Conservation (phyloP, 2,329 filamentous ascomycete genomes). For the Fusarium poae region DNA sequence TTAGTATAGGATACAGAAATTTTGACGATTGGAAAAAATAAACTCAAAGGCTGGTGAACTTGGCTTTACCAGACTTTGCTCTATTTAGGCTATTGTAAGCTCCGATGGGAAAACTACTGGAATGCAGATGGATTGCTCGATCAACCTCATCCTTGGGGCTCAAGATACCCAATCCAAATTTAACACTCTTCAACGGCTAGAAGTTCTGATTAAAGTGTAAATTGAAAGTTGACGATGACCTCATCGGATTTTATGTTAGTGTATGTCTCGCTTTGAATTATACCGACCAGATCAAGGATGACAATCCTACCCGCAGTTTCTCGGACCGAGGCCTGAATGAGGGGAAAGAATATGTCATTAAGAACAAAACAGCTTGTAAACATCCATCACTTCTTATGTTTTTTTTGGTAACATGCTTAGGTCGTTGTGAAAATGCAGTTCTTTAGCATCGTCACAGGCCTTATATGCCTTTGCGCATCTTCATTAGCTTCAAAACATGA, state of each 20-base stretch:
- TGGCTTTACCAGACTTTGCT: not conserved
- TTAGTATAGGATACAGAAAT: not conserved
- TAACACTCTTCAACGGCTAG: not conserved
- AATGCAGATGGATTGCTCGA: constrained; percentile 17
- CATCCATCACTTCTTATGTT: not conserved
- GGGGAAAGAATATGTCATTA: constrained; percentile 31
- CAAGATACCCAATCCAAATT: too few species aligned
- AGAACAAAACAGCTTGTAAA: not conserved
- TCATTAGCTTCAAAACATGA: constrained; percentile 11
- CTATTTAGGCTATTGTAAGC: constrained; percentile 29
- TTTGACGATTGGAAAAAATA: not conserved
- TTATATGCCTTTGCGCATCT: constrained; percentile 1
- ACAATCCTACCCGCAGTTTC: constrained; percentile 10
- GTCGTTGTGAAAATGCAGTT: constrained; percentile 12
- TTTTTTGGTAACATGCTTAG: not conserved
- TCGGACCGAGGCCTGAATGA: constrained; percentile 32
- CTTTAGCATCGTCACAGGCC: not conserved
- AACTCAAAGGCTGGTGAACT: not conserved
- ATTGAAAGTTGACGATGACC: not conserved
- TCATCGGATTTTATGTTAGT: not conserved
- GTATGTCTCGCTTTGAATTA: constrained; percentile 7
- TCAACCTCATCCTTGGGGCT: constrained; percentile 7
- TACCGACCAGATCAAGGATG: constrained; percentile 27
- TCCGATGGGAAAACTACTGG: constrained; percentile 12
- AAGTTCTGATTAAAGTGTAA: not conserved